Evolutionary conservation across 257 asterid genomes (phyloP), one percentile per base, ranked within the genome.

Genomic region (Capsicum baccatum): DNA sequence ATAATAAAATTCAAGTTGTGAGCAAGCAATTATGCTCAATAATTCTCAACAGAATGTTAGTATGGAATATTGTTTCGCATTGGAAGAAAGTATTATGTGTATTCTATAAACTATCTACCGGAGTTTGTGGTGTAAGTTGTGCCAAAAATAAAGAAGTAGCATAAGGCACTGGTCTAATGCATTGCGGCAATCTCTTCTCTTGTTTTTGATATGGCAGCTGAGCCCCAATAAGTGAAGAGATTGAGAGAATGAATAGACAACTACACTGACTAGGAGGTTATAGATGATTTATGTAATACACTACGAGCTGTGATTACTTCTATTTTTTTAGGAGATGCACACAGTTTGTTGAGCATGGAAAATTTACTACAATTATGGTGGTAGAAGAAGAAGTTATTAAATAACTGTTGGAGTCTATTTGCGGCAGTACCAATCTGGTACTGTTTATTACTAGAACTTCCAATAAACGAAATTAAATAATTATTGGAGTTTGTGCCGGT

Each of bases 211-310:
- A 6, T 70, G 9, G 57, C 26, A 70, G 55, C 37, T 44, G 37
- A 17, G 57, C 13, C 56, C 37, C 33, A n/a, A 44, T 42, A 44
- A 44, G 3, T 16, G 79, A 44, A 17, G 17, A 70, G 10, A 44
- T 70, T 70, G 56, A 16, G 37, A 60, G 6, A 70, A 70, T 44
- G 79, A 57, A 70, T 44, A 70, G 79, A 70, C 37, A 70, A 70
- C 35, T 70, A 11, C 17, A 57, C 52, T 4, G 79, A 33, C 57
- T 17, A 70, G 57, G 79, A 17, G 57, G 26, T 70, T 44, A 70
- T 67, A 17, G 79, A 69, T 35, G 48, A 67, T 35, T 67, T 67
- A 35, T 35, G 19, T 16, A 67, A 67, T 67, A 35, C 74, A 21
- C 50, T 26, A 26, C 26, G 26, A 26, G 26, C 26, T 26, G 26